A percentile compares a stretch with the other conserved stretches of the same genome.
Conservation (phyloP, 108 stramenopile species). For the Skeletonema tropicum region DNA sequence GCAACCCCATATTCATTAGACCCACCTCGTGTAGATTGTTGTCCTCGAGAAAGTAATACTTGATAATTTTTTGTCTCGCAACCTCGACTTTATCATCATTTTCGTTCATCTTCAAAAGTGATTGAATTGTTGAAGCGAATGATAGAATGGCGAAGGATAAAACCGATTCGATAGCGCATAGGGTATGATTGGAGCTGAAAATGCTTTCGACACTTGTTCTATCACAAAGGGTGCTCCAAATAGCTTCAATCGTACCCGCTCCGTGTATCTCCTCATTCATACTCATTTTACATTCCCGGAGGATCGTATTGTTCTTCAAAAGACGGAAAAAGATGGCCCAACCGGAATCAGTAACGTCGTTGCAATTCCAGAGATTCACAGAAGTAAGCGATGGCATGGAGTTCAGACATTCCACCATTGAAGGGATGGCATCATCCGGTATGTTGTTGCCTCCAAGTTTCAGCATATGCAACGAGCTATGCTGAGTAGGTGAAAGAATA, state of each 20-base stretch:
- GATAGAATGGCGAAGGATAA: no score
- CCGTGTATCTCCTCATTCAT: neutral
- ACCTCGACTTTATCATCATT: neutral
- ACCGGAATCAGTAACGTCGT: neutral
- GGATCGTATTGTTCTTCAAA: neutral
- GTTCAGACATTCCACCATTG: constrained; percentile 1
- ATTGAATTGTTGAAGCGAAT: no score
- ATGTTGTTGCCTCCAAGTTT: neutral
- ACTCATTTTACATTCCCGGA: neutral
- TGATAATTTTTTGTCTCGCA: neutral
- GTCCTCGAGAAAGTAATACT: constrained; percentile 4
- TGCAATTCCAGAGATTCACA: neutral
- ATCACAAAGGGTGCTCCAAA: neutral
- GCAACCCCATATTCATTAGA: neutral
- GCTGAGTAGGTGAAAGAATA: neutral
- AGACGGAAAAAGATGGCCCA: neutral
- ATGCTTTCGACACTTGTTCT: no score
- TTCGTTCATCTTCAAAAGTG: no score
- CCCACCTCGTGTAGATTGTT: constrained; percentile 11
- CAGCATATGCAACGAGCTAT: neutral
- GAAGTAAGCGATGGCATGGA: neutral
- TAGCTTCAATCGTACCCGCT: neutral
- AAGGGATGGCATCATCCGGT: neutral
- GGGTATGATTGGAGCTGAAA: no score
- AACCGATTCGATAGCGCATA: no score